These are phyloP conservation scores for Solanum appendiculatum DNA, from an alignment of 257 asterid genomes.

Conservation along the genomic window DNA sequence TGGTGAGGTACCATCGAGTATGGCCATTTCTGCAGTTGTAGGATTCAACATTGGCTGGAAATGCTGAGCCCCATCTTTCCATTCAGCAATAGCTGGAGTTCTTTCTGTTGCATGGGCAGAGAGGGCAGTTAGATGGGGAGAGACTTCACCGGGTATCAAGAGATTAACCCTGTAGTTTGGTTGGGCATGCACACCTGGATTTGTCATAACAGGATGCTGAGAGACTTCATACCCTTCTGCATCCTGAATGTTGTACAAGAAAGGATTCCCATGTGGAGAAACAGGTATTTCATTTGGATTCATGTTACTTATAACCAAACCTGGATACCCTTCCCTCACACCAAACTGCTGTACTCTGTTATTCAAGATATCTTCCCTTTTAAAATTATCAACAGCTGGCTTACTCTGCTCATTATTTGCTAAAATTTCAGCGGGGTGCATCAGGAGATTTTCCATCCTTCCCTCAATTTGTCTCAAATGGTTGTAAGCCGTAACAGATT, in stretches of 20 bases:
- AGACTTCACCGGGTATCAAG: constrained; percentile 20
- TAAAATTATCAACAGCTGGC: constrained; percentile 17
- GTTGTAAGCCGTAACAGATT: constrained; percentile 32
- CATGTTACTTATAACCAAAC: neutral
- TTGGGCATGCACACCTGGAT: constrained; percentile 20
- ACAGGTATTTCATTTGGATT: constrained; percentile 5
- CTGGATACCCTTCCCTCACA: constrained; percentile 20
- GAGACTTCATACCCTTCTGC: constrained; percentile 34
- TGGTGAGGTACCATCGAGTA: constrained; percentile 18
- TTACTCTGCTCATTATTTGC: constrained; percentile 25
- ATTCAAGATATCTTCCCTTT: constrained; percentile 23
- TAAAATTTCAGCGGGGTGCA: constrained; percentile 44
- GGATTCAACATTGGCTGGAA: constrained; percentile 28
- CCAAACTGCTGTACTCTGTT: constrained; percentile 19
- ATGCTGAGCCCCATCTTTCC: constrained; percentile 37
- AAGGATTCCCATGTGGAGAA: constrained; percentile 9
- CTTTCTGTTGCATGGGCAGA: constrained; percentile 31
- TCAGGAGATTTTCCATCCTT: constrained; percentile 55
- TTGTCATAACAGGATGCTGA: constrained; percentile 19
- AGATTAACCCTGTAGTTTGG: constrained; percentile 20
- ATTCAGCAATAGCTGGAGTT: constrained; percentile 23
- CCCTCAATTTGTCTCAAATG: constrained; percentile 54
- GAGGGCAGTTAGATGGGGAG: constrained; percentile 13
- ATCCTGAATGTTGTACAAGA: constrained; percentile 14
- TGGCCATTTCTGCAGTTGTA: constrained; percentile 28